Evolutionary conservation across 2,329 filamentous ascomycete genomes (phyloP).

Genomic region (Fusarium armeniacum): DNA sequence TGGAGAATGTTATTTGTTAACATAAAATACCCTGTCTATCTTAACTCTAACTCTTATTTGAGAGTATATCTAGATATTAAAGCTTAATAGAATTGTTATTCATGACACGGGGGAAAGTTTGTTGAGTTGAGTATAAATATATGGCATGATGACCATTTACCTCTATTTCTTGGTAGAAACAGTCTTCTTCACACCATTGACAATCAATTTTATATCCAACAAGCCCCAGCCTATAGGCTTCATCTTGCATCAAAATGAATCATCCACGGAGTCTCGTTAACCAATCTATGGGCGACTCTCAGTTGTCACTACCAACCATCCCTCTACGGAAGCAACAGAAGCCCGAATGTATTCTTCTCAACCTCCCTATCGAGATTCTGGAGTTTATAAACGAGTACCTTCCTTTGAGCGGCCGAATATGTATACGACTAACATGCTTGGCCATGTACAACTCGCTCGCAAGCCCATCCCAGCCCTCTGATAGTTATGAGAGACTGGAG

Average conservation of each 20-base stretch:
- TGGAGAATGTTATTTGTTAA: too few relatives aligned
- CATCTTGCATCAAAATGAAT: not conserved
- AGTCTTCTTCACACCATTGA: not conserved
- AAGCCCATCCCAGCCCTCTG: too few relatives aligned
- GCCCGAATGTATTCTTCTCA: not conserved
- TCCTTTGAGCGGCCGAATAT: not conserved
- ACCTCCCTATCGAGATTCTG: constrained; percentile 5
- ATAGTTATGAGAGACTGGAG: not conserved
- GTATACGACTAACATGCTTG: constrained; percentile 1
- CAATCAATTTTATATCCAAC: too few relatives aligned
- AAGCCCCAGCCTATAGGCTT: not conserved
- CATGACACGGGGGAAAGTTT: not conserved
- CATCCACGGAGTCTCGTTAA: not conserved
- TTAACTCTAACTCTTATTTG: not conserved
- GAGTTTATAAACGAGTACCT: not conserved
- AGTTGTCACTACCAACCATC: too few relatives aligned
- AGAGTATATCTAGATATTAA: not conserved
- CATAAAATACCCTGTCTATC: not conserved
- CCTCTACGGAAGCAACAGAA: not conserved
- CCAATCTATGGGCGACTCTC: too few relatives aligned
- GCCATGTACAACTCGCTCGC: not conserved
- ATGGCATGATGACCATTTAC: too few relatives aligned
- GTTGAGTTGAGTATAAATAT: not conserved
- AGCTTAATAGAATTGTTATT: not conserved
- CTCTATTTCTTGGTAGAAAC: not conserved